Evolutionary conservation across 78 protist species (phyloP).

Genomic region (Acrasis kona): DNA sequence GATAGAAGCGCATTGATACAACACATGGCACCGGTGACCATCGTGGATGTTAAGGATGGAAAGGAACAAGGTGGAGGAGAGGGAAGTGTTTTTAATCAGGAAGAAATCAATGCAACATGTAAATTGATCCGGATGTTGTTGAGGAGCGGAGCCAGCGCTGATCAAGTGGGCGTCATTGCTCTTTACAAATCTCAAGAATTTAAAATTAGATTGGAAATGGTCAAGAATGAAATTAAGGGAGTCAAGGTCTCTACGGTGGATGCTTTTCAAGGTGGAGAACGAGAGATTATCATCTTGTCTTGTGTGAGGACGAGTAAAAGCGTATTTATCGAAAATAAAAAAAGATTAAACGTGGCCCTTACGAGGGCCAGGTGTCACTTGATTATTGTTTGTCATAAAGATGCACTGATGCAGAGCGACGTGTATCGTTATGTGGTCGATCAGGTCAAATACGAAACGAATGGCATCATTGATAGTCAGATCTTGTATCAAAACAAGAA

Average conservation of each 20-base stretch:
- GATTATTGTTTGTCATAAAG: constrained; percentile 51
- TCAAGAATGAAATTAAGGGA: background rate
- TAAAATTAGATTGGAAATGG: background rate
- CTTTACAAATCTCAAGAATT: constrained; percentile 24
- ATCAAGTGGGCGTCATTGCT: constrained; percentile 52
- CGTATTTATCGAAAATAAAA: constrained; percentile 53
- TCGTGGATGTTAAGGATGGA: background rate
- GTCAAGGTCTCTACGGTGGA: constrained; percentile 55
- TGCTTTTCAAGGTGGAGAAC: constrained; percentile 81
- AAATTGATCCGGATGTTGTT: constrained; percentile 10
- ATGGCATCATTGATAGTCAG: background rate
- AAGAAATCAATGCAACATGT: constrained; percentile 17
- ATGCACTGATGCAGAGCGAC: background rate
- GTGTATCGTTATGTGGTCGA: background rate
- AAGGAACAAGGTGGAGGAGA: no score
- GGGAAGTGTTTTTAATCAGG: constrained; percentile 30
- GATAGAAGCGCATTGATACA: constrained; percentile 13
- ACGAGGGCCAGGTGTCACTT: constrained; percentile 66
- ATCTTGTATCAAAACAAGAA: background rate
- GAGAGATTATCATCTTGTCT: constrained; percentile 48
- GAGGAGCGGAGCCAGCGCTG: background rate
- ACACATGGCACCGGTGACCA: background rate
- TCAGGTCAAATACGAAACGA: background rate
- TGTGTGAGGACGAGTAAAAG: constrained; percentile 12
- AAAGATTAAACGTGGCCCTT: constrained; percentile 76